A percentile compares a stretch with the other conserved stretches of the same genome.
Conservation (phyloP, 306 rosid species). For the Lupinus albus region DNA sequence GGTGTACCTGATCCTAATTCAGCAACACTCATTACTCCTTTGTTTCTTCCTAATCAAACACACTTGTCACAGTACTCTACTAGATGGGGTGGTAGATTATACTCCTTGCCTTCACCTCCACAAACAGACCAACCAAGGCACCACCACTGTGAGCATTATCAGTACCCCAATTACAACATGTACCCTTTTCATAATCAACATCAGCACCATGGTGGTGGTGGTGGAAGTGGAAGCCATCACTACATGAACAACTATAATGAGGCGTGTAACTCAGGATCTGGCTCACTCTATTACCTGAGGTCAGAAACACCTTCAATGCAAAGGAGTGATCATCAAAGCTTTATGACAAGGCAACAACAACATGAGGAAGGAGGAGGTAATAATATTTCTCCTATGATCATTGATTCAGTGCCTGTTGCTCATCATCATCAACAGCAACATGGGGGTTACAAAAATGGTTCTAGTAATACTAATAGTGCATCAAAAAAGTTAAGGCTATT, state of each 20-base stretch:
- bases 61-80: conserved; percentile 44
- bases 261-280: conserved; percentile 41
- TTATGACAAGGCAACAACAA: conserved; percentile 39
- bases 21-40: conserved; percentile 37
- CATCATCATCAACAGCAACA: conserved; percentile 24
- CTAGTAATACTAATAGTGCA: conserved; percentile 13
- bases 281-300: conserved; percentile 45
- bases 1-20: conserved; percentile 25
- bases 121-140: conserved; percentile 7
- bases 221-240: conserved; percentile 6
- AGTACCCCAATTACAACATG: conserved; percentile 38
- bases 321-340: conserved; percentile 32
- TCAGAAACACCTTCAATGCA: conserved; percentile 36
- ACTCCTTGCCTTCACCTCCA: conserved; percentile 43
- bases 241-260: conserved; percentile 26
- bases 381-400: conserved; percentile 43
- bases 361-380: conserved; percentile 15
- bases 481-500: conserved; percentile 65
- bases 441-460: conserved; percentile 16
- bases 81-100: conserved; percentile 54
- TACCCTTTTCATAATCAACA: background rate
- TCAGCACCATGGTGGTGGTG: conserved; percentile 8
- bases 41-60: conserved; percentile 48
- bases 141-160: conserved; percentile 36
- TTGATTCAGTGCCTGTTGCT: conserved; percentile 57